Percentiles rank a stretch among this genome's conserved stretches.
These are phyloP conservation scores for Mycena kentingensis DNA, from an alignment of 768 basidiomycete species.

Conservation along the genomic window DNA sequence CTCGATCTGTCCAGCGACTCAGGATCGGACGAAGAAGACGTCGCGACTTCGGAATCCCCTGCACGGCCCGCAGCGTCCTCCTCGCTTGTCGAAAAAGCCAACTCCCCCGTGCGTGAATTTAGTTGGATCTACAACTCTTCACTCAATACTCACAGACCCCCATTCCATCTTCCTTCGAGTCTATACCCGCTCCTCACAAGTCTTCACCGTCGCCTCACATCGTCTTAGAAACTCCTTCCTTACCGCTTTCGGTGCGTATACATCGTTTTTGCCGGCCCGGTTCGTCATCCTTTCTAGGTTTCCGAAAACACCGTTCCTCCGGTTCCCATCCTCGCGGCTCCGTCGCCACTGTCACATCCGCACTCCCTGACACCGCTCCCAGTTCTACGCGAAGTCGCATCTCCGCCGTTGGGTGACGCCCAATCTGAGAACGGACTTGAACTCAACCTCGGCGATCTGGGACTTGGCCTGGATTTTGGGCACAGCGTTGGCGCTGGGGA, in stretches of 20 bases:
- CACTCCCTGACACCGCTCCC: not conserved
- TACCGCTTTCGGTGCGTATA: too few relatives aligned
- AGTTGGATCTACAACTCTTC: too few relatives aligned
- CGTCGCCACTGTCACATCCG: too few relatives aligned
- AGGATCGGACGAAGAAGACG: conserved; percentile 1
- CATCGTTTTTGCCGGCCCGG: too few relatives aligned
- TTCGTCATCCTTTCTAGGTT: too few relatives aligned
- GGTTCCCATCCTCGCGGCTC: not conserved
- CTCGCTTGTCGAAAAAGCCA: too few relatives aligned
- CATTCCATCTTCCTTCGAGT: too few relatives aligned
- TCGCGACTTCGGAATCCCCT: not conserved
- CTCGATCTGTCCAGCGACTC: not conserved
- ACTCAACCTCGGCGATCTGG: not conserved
- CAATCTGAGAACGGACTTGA: not conserved
- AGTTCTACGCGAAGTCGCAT: not conserved
- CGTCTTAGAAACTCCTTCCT: too few relatives aligned
- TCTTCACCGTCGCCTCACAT: too few relatives aligned
- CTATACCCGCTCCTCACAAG: too few relatives aligned
- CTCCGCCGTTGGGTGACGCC: not conserved
- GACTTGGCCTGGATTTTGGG: not conserved
- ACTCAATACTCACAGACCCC: too few relatives aligned
- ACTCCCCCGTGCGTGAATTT: too few relatives aligned
- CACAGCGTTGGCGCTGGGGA: not conserved
- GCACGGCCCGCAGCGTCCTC: not conserved
- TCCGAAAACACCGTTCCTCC: not conserved